Conservation (phyloP, 1,284 basidiomycete species). For the Puccinia brachypodii region DNA sequence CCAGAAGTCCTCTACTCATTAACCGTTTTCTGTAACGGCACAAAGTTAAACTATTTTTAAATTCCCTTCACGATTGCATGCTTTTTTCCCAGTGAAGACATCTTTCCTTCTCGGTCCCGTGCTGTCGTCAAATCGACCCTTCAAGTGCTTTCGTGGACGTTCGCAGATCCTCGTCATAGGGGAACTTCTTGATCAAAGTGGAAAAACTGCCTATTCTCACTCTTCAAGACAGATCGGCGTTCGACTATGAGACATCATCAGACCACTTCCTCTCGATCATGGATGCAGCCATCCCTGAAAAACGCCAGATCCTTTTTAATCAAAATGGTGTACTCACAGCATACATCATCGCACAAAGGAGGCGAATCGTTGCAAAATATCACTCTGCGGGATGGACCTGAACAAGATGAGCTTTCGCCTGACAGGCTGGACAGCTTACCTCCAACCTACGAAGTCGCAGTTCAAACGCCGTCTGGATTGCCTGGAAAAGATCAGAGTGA, state of each 20-base stretch:
- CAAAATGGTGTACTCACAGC: neutral
- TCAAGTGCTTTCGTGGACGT: neutral
- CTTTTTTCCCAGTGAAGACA: too few species aligned
- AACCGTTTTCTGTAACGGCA: too few species aligned
- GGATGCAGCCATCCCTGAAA: neutral
- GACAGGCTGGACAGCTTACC: neutral
- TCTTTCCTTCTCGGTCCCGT: too few species aligned
- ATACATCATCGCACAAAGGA: neutral
- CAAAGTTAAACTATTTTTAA: too few species aligned
- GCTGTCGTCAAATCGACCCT: neutral
- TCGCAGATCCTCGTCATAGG: neutral
- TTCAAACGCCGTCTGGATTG: neutral
- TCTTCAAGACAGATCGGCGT: neutral
- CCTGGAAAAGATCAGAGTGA: neutral
- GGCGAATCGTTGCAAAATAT: neutral
- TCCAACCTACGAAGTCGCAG: slow-evolving; percentile 1
- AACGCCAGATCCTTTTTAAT: neutral
- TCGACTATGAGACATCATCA: neutral
- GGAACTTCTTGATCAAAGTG: neutral
- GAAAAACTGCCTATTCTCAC: neutral
- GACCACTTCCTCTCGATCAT: neutral
- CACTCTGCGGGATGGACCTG: neutral
- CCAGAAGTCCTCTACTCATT: too few species aligned
- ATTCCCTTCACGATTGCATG: too few species aligned
- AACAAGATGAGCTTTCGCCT: neutral